Evolutionary conservation across 2,329 filamentous ascomycete species (phyloP).

Genomic region (Akanthomyces lecanii): DNA sequence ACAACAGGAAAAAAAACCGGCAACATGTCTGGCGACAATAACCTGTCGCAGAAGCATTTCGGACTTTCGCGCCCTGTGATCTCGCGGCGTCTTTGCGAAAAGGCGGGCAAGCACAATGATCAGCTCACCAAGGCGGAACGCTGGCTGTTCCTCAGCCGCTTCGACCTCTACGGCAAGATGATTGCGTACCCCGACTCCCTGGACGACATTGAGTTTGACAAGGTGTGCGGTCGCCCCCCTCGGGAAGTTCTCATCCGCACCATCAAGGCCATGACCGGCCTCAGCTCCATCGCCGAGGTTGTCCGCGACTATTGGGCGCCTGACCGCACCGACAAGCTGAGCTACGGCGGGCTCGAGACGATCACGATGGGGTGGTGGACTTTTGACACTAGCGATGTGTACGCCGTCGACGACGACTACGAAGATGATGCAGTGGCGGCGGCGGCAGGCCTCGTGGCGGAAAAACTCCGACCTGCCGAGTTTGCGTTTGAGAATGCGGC

Average conservation of each 20-base stretch:
- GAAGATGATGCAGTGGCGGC: background rate
- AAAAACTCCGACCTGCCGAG: background rate
- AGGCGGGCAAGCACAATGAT: conserved; percentile 18
- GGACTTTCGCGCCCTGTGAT: background rate
- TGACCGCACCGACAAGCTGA: conserved; percentile 9
- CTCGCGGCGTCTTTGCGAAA: conserved; percentile 18
- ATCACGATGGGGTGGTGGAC: conserved; percentile 13
- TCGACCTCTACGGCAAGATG: conserved; percentile 19
- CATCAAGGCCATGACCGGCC: conserved; percentile 10
- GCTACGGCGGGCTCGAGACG: conserved; percentile 3
- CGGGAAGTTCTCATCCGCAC: conserved; percentile 13
- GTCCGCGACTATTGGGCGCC: conserved; percentile 2
- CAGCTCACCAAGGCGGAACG: conserved; percentile 21
- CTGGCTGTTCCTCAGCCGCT: conserved; percentile 18
- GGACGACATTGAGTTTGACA: conserved; percentile 15
- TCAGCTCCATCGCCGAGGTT: conserved; percentile 5
- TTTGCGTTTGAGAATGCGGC: background rate
- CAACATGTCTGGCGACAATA: background rate
- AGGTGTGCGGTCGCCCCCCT: conserved; percentile 18
- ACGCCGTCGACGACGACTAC: background rate
- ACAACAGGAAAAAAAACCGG: background rate
- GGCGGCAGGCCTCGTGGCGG: background rate
- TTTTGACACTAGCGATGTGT: conserved; percentile 2
- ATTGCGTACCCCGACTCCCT: conserved; percentile 19
- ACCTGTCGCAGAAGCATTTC: background rate